Conservation (phyloP, 768 basidiomycete species). For the Leccinum boreale region DNA sequence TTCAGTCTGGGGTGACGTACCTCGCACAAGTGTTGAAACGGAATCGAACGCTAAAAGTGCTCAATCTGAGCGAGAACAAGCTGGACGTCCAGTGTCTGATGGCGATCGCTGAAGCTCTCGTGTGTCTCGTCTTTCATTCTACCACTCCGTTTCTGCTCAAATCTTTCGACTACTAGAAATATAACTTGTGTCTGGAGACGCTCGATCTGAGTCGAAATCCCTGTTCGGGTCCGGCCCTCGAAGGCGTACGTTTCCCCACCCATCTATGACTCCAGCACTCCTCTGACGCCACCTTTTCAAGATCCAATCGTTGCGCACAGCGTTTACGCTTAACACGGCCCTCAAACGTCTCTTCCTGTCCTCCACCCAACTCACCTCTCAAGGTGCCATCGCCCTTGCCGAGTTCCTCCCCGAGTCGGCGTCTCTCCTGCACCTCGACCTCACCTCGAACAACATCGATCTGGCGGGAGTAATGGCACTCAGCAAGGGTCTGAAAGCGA, state of each 20-base stretch:
- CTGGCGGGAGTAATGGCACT: slow-evolving; percentile 93
- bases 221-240: slow-evolving; percentile 83
- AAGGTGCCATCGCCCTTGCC: slow-evolving; percentile 91
- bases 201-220: slow-evolving; percentile 92
- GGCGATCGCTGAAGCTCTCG: slow-evolving; percentile 88
- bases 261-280: neutral
- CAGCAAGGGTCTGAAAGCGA: slow-evolving; percentile 78
- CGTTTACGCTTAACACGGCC: slow-evolving; percentile 88
- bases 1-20: slow-evolving; percentile 74
- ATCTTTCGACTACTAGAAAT: slow-evolving; percentile 59
- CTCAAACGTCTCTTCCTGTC: slow-evolving; percentile 91
- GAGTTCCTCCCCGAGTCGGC: slow-evolving; percentile 93
- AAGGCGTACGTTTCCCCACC: slow-evolving; percentile 64
- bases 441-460: slow-evolving; percentile 80
- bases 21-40: slow-evolving; percentile 95
- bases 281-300: slow-evolving; percentile 22
- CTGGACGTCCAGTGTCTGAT: slow-evolving; percentile 81
- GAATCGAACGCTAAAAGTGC: slow-evolving; percentile 89
- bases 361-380: slow-evolving; percentile 71
- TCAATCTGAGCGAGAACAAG: slow-evolving; percentile 94
- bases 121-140: slow-evolving; percentile 34
- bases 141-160: neutral
- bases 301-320: slow-evolving; percentile 86
- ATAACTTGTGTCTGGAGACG: slow-evolving; percentile 90
- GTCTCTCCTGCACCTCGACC: slow-evolving; percentile 86